Evolutionary conservation across 2,329 filamentous ascomycete species (phyloP).

Genomic region (Didymella glomerata): DNA sequence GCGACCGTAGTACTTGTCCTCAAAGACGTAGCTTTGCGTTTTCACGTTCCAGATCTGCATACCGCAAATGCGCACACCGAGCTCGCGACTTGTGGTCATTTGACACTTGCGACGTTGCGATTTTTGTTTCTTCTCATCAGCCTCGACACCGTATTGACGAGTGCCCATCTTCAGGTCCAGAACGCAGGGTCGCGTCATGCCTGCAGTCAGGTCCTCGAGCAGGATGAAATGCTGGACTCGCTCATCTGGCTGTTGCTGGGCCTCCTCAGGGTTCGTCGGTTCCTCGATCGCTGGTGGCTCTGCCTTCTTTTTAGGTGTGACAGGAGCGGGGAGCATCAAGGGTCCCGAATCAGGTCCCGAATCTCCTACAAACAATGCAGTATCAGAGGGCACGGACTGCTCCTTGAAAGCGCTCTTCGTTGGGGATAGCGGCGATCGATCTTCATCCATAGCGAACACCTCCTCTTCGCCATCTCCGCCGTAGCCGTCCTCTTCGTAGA

Average conservation of each 20-base stretch:
- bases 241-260: constrained; percentile 57
- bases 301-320: constrained; percentile 27
- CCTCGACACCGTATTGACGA: constrained; percentile 93
- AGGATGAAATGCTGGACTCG: constrained; percentile 93
- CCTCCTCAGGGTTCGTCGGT: constrained; percentile 55
- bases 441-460: constrained; percentile 73
- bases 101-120: constrained; percentile 94
- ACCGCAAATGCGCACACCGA: constrained; percentile 93
- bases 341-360: constrained; percentile 25
- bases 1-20: constrained; percentile 97
- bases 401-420: constrained; percentile 15
- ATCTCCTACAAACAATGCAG: not conserved
- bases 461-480: constrained; percentile 78
- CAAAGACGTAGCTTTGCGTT: constrained; percentile 86
- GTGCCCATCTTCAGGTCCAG: constrained; percentile 99
- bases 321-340: constrained; percentile 47
- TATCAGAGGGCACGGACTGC: constrained; percentile 8
- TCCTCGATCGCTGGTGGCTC: constrained; percentile 22
- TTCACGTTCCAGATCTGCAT: constrained; percentile 95
- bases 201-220: constrained; percentile 91
- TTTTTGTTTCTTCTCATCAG: constrained; percentile 87
- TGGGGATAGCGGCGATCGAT: constrained; percentile 29
- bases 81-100: constrained; percentile 86
- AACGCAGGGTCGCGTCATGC: constrained; percentile 96
- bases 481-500: constrained; percentile 89